Base-by-base conservation (phyloP, 2,329 filamentous ascomycete species). In the Ceratocystis smalleyi region DNA sequence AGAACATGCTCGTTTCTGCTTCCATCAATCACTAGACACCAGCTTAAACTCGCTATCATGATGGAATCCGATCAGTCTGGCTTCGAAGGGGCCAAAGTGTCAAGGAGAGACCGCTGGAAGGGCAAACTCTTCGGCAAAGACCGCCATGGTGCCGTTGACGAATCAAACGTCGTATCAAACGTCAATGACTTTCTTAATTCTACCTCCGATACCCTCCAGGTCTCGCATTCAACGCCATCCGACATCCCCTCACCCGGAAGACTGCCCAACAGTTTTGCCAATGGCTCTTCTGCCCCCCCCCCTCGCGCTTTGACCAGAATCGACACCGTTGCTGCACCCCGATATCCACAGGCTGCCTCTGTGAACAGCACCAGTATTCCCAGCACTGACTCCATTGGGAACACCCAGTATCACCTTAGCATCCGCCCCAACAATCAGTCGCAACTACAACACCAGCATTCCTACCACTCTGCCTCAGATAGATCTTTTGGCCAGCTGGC, bases 41-140 rank as follows among this genome's bases (percentile, higher is more conserved):
- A 27, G n/a, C 2, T n/a, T 27, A 15, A 43, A 43, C 55, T 27
- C 22, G 19, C 61, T 4, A 63, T 6, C 8, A 67, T 63, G 60
- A 67, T 67, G 65, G 65, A 67, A 61, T 63, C 62, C 12, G 65
- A 65, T 54, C 65, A 65, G 32, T 30, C 65, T 30, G 57, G 40
- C 66, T 80, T 79, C 76, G 78, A 80, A 70, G 78, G 77, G 73
- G 65, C 75, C 65, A 76, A 77, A 67, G 74, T 72, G 66, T 77
- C 78, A 43, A 78, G 75, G 71, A 75, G 78, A 69, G 78, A 78
- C 70, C 82, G 83, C 67, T 73, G 86, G 59, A 85, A 85, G 79
- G 83, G 83, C 68, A 84, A 83, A 75, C 75, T 86, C 65, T 84
- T 84, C 65, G 72, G 72, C 67, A 78, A 75, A 70, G 77, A 77